Evolutionary conservation across 768 basidiomycete species (phyloP).

Genomic region (Punctularia strigosozonata): DNA sequence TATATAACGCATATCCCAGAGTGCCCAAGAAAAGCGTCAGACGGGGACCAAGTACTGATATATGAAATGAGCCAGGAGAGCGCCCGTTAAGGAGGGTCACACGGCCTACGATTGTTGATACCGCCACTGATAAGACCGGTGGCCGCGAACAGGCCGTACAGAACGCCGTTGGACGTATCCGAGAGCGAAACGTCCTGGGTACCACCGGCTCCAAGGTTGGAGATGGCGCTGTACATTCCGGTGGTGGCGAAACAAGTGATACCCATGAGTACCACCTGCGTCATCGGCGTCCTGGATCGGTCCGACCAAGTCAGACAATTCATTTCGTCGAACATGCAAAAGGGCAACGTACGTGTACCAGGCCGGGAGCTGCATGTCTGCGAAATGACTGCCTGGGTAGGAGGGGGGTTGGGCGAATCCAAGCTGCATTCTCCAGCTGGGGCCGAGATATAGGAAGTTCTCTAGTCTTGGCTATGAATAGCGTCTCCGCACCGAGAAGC

Average conservation of each 20-base stretch:
- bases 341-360: no score
- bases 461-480: no score
- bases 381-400: no score
- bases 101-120: conserved; percentile 19
- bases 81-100: neutral
- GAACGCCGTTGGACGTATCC: conserved; percentile 57
- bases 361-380: no score
- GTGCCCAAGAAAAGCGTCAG: conserved; percentile 67
- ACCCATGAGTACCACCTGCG: conserved; percentile 53
- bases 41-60: conserved; percentile 48
- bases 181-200: conserved; percentile 53
- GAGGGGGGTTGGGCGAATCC: no score
- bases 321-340: no score
- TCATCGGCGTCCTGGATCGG: no score
- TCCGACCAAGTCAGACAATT: no score
- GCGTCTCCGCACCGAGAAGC: no score
- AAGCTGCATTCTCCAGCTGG: no score
- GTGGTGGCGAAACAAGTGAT: conserved; percentile 49
- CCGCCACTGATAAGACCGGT: conserved; percentile 28
- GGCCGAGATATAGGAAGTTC: no score
- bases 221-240: conserved; percentile 73
- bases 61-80: neutral
- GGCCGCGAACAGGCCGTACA: conserved; percentile 55
- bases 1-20: conserved; percentile 65
- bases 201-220: conserved; percentile 72